phyloP scores from a whole-genome alignment of 1,284 basidiomycete species.

The Bondarzewia mesenterica region DNA sequence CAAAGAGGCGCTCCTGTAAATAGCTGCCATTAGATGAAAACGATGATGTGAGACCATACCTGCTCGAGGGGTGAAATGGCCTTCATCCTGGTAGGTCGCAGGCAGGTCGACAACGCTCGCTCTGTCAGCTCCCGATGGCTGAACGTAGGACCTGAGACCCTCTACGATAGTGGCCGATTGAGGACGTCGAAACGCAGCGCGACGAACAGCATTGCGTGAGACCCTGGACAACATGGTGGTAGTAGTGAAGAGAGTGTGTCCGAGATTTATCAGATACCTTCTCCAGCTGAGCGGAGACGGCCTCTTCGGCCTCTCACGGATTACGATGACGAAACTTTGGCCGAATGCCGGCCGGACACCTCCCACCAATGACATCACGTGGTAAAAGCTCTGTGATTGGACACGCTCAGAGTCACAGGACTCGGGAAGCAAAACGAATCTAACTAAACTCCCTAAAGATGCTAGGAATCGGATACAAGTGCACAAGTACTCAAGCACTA shows the following conservation, averaged over 20 bases:
- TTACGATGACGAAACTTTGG: no score
- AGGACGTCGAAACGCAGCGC: conserved; percentile 16
- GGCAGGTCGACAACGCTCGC: conserved; percentile 75
- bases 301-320: no score
- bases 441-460: no score
- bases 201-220: conserved; percentile 35
- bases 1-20: background rate
- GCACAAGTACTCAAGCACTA: no score
- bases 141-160: conserved; percentile 46
- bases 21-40: background rate
- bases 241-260: conserved; percentile 4
- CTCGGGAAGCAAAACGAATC: no score
- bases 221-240: conserved; percentile 48
- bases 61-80: conserved; percentile 62
- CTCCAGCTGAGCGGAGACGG: background rate
- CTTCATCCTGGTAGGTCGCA: conserved; percentile 62
- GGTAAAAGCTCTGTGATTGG: no score
- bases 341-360: no score
- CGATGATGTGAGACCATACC: conserved; percentile 33
- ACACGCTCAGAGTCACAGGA: no score
- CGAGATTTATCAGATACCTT: conserved; percentile 22
- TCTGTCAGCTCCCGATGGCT: conserved; percentile 71
- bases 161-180: conserved; percentile 7
- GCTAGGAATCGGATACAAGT: no score
- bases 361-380: no score